A percentile compares a stretch with the other conserved stretches of the same genome.
phyloP scores from a whole-genome alignment of 805 yeast genomes.

The Soucietia sequanensis region DNA sequence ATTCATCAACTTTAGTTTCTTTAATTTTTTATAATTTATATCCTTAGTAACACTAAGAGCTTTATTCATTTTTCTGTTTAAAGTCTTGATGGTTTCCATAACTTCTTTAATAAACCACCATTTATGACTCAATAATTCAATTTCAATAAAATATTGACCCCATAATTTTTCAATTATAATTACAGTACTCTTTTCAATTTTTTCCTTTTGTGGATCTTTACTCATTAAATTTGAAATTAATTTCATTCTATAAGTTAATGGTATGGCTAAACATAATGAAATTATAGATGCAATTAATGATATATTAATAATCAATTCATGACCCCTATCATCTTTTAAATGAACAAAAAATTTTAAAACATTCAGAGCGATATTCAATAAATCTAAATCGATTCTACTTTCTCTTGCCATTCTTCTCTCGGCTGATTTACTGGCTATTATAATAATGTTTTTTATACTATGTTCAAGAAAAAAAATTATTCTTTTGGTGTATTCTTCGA shows the following conservation, averaged over 20 bases:
- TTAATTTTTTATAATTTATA: too few species aligned
- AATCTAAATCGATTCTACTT: background rate
- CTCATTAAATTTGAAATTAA: background rate
- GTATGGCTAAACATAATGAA: slow-evolving; percentile 1
- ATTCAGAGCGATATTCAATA: background rate
- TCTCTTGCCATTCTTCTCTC: background rate
- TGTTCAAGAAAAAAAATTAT: slow-evolving; percentile 1
- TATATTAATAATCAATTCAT: slow-evolving; percentile 2
- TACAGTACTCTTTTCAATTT: background rate
- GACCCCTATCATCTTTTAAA: background rate
- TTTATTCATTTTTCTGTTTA: slow-evolving; percentile 4
- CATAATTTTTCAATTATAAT: background rate
- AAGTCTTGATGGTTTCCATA: slow-evolving; percentile 1
- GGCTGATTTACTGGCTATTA: background rate
- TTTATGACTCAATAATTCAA: slow-evolving; percentile 2
- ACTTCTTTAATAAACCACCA: slow-evolving; percentile 14
- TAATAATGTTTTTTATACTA: background rate
- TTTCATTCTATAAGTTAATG: slow-evolving; percentile 1
- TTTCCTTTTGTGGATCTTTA: background rate
- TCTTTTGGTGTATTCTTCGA: background rate
- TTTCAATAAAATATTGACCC: background rate
- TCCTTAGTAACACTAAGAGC: background rate
- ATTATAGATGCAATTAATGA: slow-evolving; percentile 3
- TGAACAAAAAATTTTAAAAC: background rate
- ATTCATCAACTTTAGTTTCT: too few species aligned